These are phyloP conservation scores for Pichia sp. DNA, from an alignment of 1,139 yeast species.

Conservation along the genomic window DNA sequence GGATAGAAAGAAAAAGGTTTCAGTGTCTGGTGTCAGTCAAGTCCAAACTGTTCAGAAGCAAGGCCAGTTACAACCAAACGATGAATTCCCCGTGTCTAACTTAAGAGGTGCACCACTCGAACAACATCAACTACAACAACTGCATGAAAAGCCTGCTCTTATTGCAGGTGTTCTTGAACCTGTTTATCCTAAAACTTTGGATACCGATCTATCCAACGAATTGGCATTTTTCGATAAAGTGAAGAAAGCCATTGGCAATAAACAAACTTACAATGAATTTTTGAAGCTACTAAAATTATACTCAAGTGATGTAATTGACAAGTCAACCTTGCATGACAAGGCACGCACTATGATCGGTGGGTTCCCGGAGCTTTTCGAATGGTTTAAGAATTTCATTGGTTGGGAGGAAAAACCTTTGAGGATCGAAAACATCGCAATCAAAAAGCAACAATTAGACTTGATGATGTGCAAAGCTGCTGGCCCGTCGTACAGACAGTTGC, in stretches of 20 bases:
- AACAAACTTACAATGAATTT: constrained; percentile 87
- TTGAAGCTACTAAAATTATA: constrained; percentile 79
- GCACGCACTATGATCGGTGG: constrained; percentile 82
- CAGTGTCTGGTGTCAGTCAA: constrained; percentile 16
- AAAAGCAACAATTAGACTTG: constrained; percentile 84
- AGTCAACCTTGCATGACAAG: constrained; percentile 73
- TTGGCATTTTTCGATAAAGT: constrained; percentile 87
- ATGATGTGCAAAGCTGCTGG: constrained; percentile 86
- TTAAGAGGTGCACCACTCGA: constrained; percentile 36
- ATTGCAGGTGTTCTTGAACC: constrained; percentile 89
- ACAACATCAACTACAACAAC: background rate
- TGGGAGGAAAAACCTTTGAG: constrained; percentile 71
- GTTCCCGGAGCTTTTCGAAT: constrained; percentile 71
- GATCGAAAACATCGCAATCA: constrained; percentile 83
- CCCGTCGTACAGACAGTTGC: constrained; percentile 88
- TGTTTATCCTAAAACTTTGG: constrained; percentile 60
- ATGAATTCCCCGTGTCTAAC: constrained; percentile 53
- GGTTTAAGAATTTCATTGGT: constrained; percentile 93
- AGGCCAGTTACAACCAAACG: constrained; percentile 30
- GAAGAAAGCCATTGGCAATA: constrained; percentile 83
- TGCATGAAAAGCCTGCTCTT: constrained; percentile 53
- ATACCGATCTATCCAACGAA: constrained; percentile 72
- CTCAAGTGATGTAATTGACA: constrained; percentile 87
- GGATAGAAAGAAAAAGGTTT: constrained; percentile 13
- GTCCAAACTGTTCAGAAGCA: constrained; percentile 19